phyloP scores from a whole-genome alignment of 139 green algal species.

The Coelastrella sp. region DNA sequence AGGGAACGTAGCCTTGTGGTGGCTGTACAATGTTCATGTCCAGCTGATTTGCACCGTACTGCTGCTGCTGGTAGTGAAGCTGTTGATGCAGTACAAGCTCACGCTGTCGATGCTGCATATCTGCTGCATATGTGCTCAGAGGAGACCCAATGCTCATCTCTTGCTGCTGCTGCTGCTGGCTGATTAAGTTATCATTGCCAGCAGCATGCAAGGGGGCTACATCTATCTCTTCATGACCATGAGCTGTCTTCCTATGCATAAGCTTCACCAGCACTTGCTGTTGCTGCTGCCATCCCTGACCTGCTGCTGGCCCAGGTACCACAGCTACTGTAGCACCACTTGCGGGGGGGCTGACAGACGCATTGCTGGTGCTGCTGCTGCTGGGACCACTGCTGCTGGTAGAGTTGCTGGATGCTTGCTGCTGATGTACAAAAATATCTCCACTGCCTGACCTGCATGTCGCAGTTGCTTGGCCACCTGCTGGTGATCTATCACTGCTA shows the following conservation, averaged over 20 bases:
- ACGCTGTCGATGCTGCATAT: conserved; percentile 3
- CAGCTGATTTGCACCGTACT: not conserved
- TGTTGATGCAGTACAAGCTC: not conserved
- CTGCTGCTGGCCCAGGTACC: conserved; percentile 2
- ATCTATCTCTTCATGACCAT: conserved; percentile 32
- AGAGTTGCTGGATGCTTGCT: not conserved
- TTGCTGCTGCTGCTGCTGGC: not conserved
- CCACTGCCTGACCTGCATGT: too few species aligned
- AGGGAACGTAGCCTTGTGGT: conserved; percentile 8
- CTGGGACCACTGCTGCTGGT: conserved; percentile 4
- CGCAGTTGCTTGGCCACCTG: not conserved
- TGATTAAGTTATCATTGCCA: not conserved
- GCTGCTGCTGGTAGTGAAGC: conserved; percentile 11
- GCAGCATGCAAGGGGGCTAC: not conserved
- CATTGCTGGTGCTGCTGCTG: conserved; percentile 13
- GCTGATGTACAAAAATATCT: too few species aligned
- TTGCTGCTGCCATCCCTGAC: conserved; percentile 1
- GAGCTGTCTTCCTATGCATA: conserved; percentile 12
- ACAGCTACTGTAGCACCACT: conserved; percentile 3
- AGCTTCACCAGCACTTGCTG: conserved; percentile 6
- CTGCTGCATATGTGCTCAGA: not conserved
- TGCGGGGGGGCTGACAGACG: not conserved
- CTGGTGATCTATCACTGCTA: not conserved
- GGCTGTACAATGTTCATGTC: conserved; percentile 15
- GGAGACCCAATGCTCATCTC: too few species aligned